Evolutionary conservation across 139 green algal genomes (phyloP).

Genomic region (Trebouxia sp.): DNA sequence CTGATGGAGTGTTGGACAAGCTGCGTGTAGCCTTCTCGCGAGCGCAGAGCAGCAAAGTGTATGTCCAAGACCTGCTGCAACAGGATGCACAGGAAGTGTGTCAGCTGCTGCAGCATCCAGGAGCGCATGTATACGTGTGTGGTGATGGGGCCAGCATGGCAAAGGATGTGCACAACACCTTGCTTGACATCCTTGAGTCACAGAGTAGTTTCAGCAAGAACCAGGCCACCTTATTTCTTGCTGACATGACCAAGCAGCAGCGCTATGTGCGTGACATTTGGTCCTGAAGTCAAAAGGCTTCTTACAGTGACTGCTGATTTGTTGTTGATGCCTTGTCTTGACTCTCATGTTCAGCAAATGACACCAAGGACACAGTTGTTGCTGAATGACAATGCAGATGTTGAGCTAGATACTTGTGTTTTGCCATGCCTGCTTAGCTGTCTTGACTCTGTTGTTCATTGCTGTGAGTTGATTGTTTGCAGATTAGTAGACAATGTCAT

Average conservation of each 20-base stretch:
- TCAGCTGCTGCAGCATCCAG: slow-evolving; percentile 49
- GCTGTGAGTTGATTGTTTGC: too few relatives aligned
- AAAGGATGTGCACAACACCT: slow-evolving; percentile 86
- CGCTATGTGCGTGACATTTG: slow-evolving; percentile 90
- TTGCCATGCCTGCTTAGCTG: too few relatives aligned
- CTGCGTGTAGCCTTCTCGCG: slow-evolving; percentile 84
- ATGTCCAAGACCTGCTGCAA: slow-evolving; percentile 90
- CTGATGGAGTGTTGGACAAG: slow-evolving; percentile 69
- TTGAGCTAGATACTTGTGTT: too few relatives aligned
- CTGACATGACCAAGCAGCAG: slow-evolving; percentile 62
- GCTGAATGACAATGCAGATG: too few relatives aligned
- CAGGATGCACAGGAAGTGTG: slow-evolving; percentile 55
- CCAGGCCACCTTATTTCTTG: slow-evolving; percentile 54
- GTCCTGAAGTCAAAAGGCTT: too few relatives aligned
- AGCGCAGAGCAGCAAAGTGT: slow-evolving; percentile 62
- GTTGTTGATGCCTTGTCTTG: too few relatives aligned
- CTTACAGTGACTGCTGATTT: too few relatives aligned
- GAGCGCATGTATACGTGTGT: slow-evolving; percentile 79
- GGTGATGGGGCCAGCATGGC: slow-evolving; percentile 91
- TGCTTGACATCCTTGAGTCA: slow-evolving; percentile 60
- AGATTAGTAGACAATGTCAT: too few relatives aligned
- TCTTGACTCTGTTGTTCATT: too few relatives aligned
- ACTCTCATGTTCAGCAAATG: too few relatives aligned
- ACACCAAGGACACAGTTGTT: too few relatives aligned
- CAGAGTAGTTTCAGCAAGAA: slow-evolving; percentile 47